Percentiles rank a stretch among this genome's conserved stretches.
These are phyloP conservation scores for Rhodotorula kratochvilovae DNA, from an alignment of 768 basidiomycete genomes.

Conservation along the genomic window DNA sequence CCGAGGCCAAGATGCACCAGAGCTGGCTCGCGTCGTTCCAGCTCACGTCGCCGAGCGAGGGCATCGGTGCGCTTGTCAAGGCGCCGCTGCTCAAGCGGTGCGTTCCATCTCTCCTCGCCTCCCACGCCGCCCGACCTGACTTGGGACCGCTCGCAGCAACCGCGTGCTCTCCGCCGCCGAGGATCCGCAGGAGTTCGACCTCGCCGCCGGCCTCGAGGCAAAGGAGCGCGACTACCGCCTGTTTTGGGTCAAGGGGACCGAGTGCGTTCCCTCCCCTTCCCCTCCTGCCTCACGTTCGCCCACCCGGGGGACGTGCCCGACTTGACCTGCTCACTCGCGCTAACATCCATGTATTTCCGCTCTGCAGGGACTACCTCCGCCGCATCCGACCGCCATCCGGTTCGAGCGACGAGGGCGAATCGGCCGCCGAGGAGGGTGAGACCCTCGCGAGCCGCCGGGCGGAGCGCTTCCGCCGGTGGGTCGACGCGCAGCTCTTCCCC, in stretches of 20 bases:
- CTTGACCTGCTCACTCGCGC: no score
- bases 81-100: constrained; percentile 48
- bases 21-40: constrained; percentile 52
- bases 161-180: constrained; percentile 18
- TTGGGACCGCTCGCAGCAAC: constrained; percentile 6
- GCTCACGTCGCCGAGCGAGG: constrained; percentile 51
- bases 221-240: constrained; percentile 46
- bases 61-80: constrained; percentile 48
- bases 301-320: no score
- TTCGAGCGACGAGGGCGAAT: neutral
- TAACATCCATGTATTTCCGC: no score
- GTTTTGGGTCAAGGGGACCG: constrained; percentile 45
- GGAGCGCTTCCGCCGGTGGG: constrained; percentile 35
- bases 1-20: constrained; percentile 49
- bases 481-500: constrained; percentile 6
- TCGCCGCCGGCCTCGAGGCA: constrained; percentile 29
- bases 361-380: constrained; percentile 17
- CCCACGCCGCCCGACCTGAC: neutral
- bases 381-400: constrained; percentile 2
- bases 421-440: neutral
- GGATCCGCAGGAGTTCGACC: constrained; percentile 32
- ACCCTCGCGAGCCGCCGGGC: constrained; percentile 3
- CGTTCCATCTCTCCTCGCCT: no score
- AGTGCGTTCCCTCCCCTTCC: constrained; percentile 5
- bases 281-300: neutral